Evolutionary conservation across 192 early-diverging fungal genomes (phyloP), one percentile per base, ranked within the genome.

Genomic region (Entomortierella chlamydospora): DNA sequence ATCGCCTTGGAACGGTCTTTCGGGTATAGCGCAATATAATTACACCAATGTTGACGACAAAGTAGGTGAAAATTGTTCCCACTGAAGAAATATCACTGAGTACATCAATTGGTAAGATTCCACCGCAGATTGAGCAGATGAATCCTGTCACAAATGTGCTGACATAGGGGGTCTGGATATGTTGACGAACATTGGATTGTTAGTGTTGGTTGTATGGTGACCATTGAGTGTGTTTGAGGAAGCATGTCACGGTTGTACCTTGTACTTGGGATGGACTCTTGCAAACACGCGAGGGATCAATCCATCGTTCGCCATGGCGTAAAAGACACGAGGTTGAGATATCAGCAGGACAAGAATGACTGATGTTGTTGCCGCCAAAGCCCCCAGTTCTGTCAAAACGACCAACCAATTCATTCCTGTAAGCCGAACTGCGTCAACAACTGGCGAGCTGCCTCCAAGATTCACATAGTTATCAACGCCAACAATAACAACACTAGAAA

Each of bases 241-340:
- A 12, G 12, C 2, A 47, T 20, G 15, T 47, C 4, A 20, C 2
- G 39, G 13, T 41, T 57, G 23, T 60, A 79, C 76, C 68, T 79
- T 79, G 51, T 79, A 92, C 1, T 72, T 64, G 11, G 87, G 89
- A 73, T 97, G 91, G 37, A 95, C 73, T 49, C 87, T 87, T 31
- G 89, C 89, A 64, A 96, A 92, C 9, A 91, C 55, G 20, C 71
- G 42, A 2, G 95, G 94, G 15, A 97, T 82, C 58, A 79, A 28
- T 20, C 96, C 82, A 30, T 95, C 95, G 76, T 97, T 73, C 28
- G 95, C 93, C 96, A 97, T 96, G 23, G 92, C 83, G 43, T 91
- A 90, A 55, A 96, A 92, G 34, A 97, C 94, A 61, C 96, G 94
- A 17, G 95, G 92, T 80, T 97, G 96, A 31, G 86, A 92, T 65